Evolutionary conservation across 768 basidiomycete genomes (phyloP), one percentile per base, ranked within the genome.

Genomic region (Pulveroboletus sp.): DNA sequence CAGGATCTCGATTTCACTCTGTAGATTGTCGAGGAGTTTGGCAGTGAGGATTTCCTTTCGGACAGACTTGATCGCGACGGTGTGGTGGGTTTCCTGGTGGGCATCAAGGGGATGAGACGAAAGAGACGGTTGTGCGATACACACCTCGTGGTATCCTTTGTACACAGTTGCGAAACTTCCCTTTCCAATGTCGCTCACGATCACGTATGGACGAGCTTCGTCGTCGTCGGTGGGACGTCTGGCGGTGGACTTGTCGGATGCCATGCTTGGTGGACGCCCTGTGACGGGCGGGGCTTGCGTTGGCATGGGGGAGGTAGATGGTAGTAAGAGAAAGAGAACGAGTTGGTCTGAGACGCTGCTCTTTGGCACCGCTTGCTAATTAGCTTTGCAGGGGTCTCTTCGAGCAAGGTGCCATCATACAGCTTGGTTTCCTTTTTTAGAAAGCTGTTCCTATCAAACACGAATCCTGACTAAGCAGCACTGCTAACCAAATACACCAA

Each of bases 141-240:
- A 49, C 57, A 90, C 94, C 70, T 86, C 84, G 66, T 94, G 87
- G 71, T 91, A 92, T 43, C 92, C 94, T 58, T 91, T 90, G 68
- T 91, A 94, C 34, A 99, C 95, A 0, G 88, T 95, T 14, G 95
- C 95, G 68, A 98, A 98, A 66, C 89, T 93, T 16, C 95, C 95
- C 66, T 88, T 90, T 31, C 90, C 90, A 46, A 93, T 83, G 59
- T 88, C 81, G 47, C 72, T 74, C 8, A 81, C 81, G 52, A 92
- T 82, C 54, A 92, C 76, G 60, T 91, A 92, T 23, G 90, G 90
- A 56, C 73, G 78, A 38, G 81, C 74, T 55, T 90, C 86, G 51
- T 87, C 82, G 51, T 88, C 85, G 48, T 87, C 84, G 10, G 67
- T 60, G 33, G 61, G 49, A 21, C 67, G 63, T 52, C 52, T 59